Evolutionary conservation across 2,329 filamentous ascomycete genomes (phyloP).

Genomic region (Apiospora rasikravindrae): DNA sequence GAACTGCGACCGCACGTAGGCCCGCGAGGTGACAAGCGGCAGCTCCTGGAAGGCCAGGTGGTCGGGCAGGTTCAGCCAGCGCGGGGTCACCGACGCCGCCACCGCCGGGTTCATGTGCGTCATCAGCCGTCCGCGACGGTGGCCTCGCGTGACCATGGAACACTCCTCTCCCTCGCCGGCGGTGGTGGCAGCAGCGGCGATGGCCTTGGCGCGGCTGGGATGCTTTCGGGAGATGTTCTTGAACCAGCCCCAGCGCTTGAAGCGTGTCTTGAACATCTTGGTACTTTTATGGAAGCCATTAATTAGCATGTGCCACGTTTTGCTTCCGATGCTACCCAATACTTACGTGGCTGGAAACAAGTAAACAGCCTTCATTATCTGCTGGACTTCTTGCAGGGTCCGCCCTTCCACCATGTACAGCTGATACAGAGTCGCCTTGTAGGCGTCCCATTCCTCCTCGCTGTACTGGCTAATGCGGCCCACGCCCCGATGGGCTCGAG

Average conservation of each 20-base stretch:
- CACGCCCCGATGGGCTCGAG: not conserved
- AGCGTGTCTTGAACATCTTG: slow-evolving; percentile 13
- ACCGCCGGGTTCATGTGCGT: not conserved
- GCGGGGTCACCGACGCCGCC: not conserved
- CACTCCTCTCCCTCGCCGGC: not conserved
- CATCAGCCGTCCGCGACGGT: not conserved
- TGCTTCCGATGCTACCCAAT: not conserved
- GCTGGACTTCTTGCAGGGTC: slow-evolving; percentile 2
- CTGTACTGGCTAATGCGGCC: slow-evolving; percentile 12
- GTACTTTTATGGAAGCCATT: not conserved
- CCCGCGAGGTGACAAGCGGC: not conserved
- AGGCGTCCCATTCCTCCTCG: not conserved
- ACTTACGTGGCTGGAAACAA: not conserved
- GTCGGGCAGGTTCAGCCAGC: not conserved
- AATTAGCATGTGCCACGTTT: not conserved
- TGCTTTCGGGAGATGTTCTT: slow-evolving; percentile 11
- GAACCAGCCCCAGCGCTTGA: slow-evolving; percentile 14
- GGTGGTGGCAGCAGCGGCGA: not conserved
- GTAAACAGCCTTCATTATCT: not conserved
- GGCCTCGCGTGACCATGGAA: not conserved
- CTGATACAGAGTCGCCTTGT: slow-evolving; percentile 4
- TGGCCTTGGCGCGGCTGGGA: not conserved
- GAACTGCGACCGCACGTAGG: slow-evolving; percentile 3
- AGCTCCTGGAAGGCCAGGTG: slow-evolving; percentile 10
- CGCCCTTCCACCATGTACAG: slow-evolving; percentile 8